Conservation (phyloP, 1,284 basidiomycete species). For the Ustilago lituana region DNA sequence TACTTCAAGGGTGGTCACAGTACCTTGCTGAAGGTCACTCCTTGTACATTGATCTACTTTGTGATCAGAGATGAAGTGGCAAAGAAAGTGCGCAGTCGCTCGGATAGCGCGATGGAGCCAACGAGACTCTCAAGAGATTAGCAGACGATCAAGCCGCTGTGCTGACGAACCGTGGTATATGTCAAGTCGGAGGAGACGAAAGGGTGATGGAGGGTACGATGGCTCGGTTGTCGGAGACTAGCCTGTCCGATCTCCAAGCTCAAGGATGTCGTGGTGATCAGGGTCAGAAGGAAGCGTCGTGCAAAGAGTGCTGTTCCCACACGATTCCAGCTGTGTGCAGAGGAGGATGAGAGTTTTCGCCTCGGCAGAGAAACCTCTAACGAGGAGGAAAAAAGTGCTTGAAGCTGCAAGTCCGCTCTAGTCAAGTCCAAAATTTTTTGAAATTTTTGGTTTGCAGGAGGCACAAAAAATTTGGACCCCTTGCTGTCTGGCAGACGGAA, state of each 20-base stretch:
- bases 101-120: not conserved
- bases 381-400: not conserved
- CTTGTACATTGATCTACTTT: too few species aligned
- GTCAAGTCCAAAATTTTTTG: not conserved
- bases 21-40: not conserved
- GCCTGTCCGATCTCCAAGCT: conserved; percentile 3
- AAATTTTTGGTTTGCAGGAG: not conserved
- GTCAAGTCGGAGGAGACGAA: not conserved
- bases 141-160: not conserved
- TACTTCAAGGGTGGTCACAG: too few species aligned
- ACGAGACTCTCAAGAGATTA: not conserved
- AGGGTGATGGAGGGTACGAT: not conserved
- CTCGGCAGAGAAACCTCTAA: conserved; percentile 1
- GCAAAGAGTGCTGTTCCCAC: not conserved
- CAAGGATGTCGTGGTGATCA: conserved; percentile 8
- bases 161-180: not conserved
- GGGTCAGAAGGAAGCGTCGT: conserved; percentile 7
- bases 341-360: too few species aligned
- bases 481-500: too few species aligned
- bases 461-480: too few species aligned
- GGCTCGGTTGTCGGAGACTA: conserved; percentile 4
- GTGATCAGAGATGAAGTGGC: not conserved
- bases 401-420: not conserved
- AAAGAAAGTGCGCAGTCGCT: not conserved
- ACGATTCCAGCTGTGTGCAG: too few species aligned